Evolutionary conservation across 2,329 filamentous ascomycete genomes (phyloP).

Genomic region (Cladosporium phlei): DNA sequence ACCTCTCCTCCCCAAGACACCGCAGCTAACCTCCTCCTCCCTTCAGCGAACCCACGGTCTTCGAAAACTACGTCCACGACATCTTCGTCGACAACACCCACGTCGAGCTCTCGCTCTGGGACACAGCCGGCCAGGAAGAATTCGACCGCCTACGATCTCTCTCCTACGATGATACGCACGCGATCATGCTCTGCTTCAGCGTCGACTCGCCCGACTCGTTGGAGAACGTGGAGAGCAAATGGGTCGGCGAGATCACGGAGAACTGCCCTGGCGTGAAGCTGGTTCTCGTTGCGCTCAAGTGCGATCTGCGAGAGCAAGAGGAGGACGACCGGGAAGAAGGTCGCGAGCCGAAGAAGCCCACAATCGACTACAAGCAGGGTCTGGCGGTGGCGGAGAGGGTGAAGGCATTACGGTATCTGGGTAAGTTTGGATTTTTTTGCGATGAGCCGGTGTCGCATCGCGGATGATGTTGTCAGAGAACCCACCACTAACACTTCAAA

Average conservation of each 20-base stretch:
- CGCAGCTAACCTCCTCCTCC: slow-evolving; percentile 4
- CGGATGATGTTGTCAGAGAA: neutral
- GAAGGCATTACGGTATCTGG: slow-evolving; percentile 85
- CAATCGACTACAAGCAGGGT: slow-evolving; percentile 87
- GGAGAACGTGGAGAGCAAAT: slow-evolving; percentile 98
- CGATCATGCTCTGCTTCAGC: slow-evolving; percentile 98
- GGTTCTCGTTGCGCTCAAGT: slow-evolving; percentile 93
- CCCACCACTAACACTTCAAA: neutral
- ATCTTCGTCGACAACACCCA: slow-evolving; percentile 97
- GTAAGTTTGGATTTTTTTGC: slow-evolving; percentile 38
- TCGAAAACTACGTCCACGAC: slow-evolving; percentile 99
- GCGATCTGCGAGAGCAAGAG: slow-evolving; percentile 78
- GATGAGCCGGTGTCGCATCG: no score
- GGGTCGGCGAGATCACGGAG: slow-evolving; percentile 96
- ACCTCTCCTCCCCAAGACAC: neutral
- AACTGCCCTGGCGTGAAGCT: slow-evolving; percentile 95
- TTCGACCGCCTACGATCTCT: slow-evolving; percentile 93
- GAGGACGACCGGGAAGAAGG: slow-evolving; percentile 62
- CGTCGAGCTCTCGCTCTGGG: slow-evolving; percentile 96
- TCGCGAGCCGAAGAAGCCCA: slow-evolving; percentile 51
- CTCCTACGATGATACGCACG: slow-evolving; percentile 95
- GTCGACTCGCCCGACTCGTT: slow-evolving; percentile 93
- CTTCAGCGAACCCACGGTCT: slow-evolving; percentile 81
- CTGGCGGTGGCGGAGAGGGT: slow-evolving; percentile 87
- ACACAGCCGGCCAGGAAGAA: slow-evolving; percentile 97